Evolutionary conservation across 306 rosid genomes (phyloP).

Genomic region (Vigna hirtella): DNA sequence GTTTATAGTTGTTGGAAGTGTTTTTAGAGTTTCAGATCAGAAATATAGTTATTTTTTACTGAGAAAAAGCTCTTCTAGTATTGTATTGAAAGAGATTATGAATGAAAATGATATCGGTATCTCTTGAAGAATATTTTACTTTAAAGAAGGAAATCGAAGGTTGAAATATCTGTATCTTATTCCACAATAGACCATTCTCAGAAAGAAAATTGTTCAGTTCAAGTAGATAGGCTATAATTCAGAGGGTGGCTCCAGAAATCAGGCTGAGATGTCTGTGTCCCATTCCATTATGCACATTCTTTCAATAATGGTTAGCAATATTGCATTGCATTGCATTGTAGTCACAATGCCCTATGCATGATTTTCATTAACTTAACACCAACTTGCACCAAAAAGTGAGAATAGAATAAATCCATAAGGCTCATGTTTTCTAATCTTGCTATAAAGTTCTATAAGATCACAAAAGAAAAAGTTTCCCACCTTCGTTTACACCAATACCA

Average conservation of each 20-base stretch:
- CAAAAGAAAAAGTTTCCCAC: conserved; percentile 33
- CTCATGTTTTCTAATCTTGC: conserved; percentile 31
- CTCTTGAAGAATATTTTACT: not conserved
- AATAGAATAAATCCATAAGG: conserved; percentile 1
- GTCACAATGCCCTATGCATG: conserved; percentile 1
- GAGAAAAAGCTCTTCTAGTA: no score
- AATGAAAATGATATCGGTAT: not conserved
- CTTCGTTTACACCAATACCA: not conserved
- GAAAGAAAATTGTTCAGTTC: conserved; percentile 27
- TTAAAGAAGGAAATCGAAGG: not conserved
- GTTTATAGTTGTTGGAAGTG: no score
- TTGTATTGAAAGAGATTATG: no score
- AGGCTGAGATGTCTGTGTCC: conserved; percentile 26
- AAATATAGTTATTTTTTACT: no score
- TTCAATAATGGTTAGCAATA: conserved; percentile 15
- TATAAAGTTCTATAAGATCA: conserved; percentile 21
- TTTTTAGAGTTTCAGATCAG: no score
- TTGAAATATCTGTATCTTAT: not conserved
- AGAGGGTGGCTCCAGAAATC: conserved; percentile 23
- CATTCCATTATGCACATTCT: conserved; percentile 29
- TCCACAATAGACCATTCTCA: not conserved
- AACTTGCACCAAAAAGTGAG: conserved; percentile 31
- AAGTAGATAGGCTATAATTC: not conserved
- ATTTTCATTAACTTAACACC: conserved; percentile 4
- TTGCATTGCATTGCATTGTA: not conserved